Evolutionary conservation across 176 grass and related monocot genomes (phyloP), one percentile per base, ranked within the genome.

Genomic region (Paspalum vaginatum): DNA sequence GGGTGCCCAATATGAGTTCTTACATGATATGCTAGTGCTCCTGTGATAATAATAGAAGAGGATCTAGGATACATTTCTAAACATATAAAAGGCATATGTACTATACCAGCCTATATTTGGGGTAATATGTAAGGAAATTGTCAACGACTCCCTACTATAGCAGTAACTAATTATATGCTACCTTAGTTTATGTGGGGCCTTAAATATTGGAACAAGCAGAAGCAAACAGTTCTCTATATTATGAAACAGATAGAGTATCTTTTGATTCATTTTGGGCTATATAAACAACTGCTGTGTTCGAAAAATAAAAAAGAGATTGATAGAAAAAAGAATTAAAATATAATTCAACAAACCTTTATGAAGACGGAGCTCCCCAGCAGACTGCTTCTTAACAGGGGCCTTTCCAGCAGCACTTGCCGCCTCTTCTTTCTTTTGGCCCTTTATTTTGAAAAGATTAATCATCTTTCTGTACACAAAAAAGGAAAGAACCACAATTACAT

Each of bases 381-480:
- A 92, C 72, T 92, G 93, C 56, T 95, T 95, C 81, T 95, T 95
- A 16, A 81, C 75, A 75, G 70, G 82, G 85, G 86, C 44, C 49
- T 77, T 90, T 70, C 85, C 89, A 95, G 75, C 76, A 67, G 87
- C 79, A 90, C 84, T 92, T 80, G 93, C 87, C 32, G 89, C 87
- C 53, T 90, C 87, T 66, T 95, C 93, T 80, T 84, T 91, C 85
- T 90, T 92, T 80, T 95, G 89, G 11, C 83, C 93, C 77, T 95
- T 95, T 83, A 95, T 92, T 85, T 95, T 95, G 54, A 95, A 88
- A 74, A 95, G 89, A 61, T 92, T 95, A 77, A 95, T 92, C 93
- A 95, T 95, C 52, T 66, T 90, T 83, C 84, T 89, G 68, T 47
- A 81, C 45, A 74, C 17, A 16, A 56, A 75, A 87, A 51, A 52